Evolutionary conservation across 345 rosid genomes (phyloP).

Genomic region (Salix suchowensis): DNA sequence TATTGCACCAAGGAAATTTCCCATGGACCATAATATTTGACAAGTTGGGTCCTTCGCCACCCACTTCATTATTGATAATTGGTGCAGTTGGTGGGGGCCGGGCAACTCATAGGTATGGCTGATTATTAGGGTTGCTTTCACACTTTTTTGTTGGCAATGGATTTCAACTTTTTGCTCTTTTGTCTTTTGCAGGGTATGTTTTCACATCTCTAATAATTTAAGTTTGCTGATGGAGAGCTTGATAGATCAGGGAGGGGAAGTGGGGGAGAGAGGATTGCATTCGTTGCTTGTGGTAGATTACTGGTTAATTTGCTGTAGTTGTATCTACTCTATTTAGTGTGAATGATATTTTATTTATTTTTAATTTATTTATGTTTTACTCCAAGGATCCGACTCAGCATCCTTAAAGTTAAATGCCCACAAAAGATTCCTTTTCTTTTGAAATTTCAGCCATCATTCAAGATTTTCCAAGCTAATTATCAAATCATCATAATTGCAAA

Average conservation of each 20-base stretch:
- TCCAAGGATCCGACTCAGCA: neutral
- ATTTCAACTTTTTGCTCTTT: neutral
- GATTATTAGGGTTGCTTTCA: neutral
- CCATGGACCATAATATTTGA: neutral
- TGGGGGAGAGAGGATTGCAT: too few relatives aligned
- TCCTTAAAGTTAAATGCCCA: neutral
- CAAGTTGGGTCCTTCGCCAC: neutral
- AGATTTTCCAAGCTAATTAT: too few relatives aligned
- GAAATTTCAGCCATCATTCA: too few relatives aligned
- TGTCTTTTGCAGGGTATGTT: neutral
- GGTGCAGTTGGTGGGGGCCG: neutral
- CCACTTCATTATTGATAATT: neutral
- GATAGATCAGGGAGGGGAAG: neutral
- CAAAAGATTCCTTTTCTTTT: neutral
- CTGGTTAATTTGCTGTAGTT: neutral
- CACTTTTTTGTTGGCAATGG: neutral
- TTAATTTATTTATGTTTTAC: neutral
- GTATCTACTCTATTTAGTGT: neutral
- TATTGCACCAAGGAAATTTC: neutral
- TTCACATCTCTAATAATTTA: neutral
- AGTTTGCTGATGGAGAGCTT: neutral
- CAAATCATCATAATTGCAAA: neutral
- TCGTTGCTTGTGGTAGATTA: neutral
- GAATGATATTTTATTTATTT: neutral
- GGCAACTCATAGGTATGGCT: neutral